Base-by-base conservation (phyloP, 371 early-diverging fungal genomes). In the Mucor sp. region DNA sequence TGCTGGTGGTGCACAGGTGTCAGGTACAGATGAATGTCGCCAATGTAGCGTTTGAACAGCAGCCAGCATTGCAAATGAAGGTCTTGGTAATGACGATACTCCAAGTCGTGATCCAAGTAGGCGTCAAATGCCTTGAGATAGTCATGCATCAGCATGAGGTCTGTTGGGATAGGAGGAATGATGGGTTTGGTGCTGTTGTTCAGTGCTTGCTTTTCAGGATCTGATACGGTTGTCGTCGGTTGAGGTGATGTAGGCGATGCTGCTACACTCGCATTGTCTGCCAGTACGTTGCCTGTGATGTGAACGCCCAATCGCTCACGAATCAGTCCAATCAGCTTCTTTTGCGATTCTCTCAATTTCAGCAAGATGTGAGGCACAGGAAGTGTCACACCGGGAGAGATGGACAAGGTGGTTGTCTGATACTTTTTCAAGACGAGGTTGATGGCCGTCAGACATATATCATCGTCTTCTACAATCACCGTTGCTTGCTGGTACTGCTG, bases 321-420 rank as follows among this genome's bases (percentile, higher is more conserved):
- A 28, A 78, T 74, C 19, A 78, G 32, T 12, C 69, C 71, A 19
- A 74, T 60, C 33, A 80, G 60, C 6, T 67, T 66, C 33, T 69
- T 67, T 32, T 75, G 74, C 4, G 77, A 60, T 28, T 89, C 85
- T 33, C 85, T 83, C 78, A 94, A 80, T 50, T 87, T 82, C 12
- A 85, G 72, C 41, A 97, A 77, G 12, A 94, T 79, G 69, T 92
- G 94, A 5, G 97, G 97, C 7, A 91, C 90, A 11, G 94, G 90
- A 50, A 94, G 89, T 15, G 76, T 75, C 30, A 95, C 93, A 66
- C 89, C 84, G 2, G 95, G 94, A 0, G 96, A 95, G 2, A 89
- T 89, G 0, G 95, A 95, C 21, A 97, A 76, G 21, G 90, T 88
- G 2, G 87, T 89, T 25, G 70, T 77, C 71, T 87, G 74, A 66